Evolutionary conservation across 441 rosid species (phyloP).

Genomic region (Monsonia emarginata): DNA sequence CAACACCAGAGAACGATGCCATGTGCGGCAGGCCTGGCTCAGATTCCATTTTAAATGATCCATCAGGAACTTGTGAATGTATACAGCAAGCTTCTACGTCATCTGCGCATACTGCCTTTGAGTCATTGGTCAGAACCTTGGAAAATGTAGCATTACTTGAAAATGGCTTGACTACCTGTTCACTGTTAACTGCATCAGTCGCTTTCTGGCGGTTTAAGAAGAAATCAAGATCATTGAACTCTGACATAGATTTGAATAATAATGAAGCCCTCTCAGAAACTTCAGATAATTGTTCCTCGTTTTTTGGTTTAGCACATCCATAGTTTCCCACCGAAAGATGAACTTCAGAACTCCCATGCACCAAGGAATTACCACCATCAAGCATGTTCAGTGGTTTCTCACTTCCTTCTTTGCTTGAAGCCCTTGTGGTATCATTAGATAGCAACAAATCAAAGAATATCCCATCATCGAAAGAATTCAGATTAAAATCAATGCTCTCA

Average conservation of each 20-base stretch:
- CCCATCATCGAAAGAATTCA: conserved; percentile 33
- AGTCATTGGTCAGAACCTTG: conserved; percentile 24
- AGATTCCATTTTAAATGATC: conserved; percentile 27
- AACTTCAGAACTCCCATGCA: conserved; percentile 23
- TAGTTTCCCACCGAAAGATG: conserved; percentile 23
- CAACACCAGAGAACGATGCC: conserved; percentile 29
- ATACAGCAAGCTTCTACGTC: conserved; percentile 28
- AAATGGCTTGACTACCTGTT: conserved; percentile 21
- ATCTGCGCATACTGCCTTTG: conserved; percentile 23
- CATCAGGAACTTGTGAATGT: conserved; percentile 24
- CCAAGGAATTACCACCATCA: conserved; percentile 24
- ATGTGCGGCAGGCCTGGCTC: conserved; percentile 26
- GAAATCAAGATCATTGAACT: conserved; percentile 68
- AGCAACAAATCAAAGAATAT: conserved; percentile 45
- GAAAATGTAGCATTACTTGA: conserved; percentile 20
- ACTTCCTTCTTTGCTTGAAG: conserved; percentile 26
- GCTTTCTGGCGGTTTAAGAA: conserved; percentile 74
- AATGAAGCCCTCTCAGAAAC: conserved; percentile 36
- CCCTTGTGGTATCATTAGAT: conserved; percentile 34
- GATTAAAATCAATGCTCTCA: conserved; percentile 26
- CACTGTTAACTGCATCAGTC: conserved; percentile 27
- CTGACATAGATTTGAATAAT: conserved; percentile 57
- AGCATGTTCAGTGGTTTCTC: conserved; percentile 34
- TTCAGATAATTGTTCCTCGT: conserved; percentile 25
- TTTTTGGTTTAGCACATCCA: conserved; percentile 25